Conservation (phyloP, 2,329 filamentous ascomycete genomes). For the Xylariaceae sp. region DNA sequence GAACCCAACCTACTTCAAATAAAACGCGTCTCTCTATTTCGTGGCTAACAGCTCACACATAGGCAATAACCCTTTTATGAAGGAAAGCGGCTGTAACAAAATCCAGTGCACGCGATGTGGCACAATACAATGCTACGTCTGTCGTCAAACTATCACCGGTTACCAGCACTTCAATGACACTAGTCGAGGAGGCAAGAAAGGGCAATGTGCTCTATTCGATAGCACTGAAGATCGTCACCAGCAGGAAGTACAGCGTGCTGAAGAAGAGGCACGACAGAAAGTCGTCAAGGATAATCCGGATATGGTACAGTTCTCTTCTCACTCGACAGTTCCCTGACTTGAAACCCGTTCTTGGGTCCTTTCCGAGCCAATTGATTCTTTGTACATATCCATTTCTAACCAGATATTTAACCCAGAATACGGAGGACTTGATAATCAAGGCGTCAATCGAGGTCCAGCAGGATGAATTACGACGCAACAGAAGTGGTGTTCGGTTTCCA, state of each 20-base stretch:
- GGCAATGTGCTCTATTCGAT: constrained; percentile 72
- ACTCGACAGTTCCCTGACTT: background rate
- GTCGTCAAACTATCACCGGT: constrained; percentile 61
- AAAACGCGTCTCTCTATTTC: background rate
- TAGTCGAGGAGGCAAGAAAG: constrained; percentile 47
- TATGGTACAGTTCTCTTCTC: constrained; percentile 43
- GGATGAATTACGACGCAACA: constrained; percentile 42
- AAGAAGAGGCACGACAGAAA: constrained; percentile 58
- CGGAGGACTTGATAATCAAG: constrained; percentile 60
- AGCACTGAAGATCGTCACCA: constrained; percentile 61
- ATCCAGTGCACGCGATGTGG: constrained; percentile 69
- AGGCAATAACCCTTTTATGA: constrained; percentile 76
- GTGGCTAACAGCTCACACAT: background rate
- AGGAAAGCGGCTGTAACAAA: constrained; percentile 80
- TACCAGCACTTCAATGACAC: constrained; percentile 73
- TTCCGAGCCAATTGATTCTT: background rate
- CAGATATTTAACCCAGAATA: constrained; percentile 33
- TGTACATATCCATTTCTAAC: constrained; percentile 13
- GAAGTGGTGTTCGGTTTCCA: background rate
- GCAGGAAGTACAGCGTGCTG: constrained; percentile 64
- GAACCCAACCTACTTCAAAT: background rate
- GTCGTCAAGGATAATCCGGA: constrained; percentile 62
- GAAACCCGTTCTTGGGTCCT: background rate
- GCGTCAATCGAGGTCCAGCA: constrained; percentile 56
- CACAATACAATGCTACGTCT: constrained; percentile 69